Evolutionary conservation across 768 basidiomycete genomes (phyloP).

Genomic region (Tulasnella sp.): DNA sequence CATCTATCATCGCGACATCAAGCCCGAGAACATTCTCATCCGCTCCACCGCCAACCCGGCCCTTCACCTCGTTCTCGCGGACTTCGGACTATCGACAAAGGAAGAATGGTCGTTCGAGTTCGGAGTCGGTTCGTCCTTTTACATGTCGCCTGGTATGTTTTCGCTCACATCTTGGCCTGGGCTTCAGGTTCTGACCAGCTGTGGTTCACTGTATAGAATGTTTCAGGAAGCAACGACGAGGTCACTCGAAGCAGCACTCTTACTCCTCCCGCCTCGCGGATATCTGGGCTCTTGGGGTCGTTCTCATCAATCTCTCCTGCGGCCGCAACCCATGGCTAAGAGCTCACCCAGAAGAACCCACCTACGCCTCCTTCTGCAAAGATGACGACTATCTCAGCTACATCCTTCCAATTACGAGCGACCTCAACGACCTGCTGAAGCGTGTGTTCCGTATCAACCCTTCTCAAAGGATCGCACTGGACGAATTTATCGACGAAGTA

Average conservation of each 20-base stretch:
- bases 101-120: constrained; percentile 29
- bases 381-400: constrained; percentile 31
- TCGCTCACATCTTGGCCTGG: not conserved
- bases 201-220: constrained; percentile 31
- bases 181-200: not conserved
- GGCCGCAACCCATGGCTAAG: constrained; percentile 96
- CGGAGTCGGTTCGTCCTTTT: constrained; percentile 33
- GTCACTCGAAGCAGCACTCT: constrained; percentile 45
- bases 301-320: constrained; percentile 90
- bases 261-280: constrained; percentile 90
- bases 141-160: constrained; percentile 30
- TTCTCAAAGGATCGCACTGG: constrained; percentile 4
- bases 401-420: constrained; percentile 34
- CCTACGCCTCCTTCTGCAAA: constrained; percentile 31
- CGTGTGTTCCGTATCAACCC: constrained; percentile 27
- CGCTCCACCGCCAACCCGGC: constrained; percentile 22
- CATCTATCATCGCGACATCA: constrained; percentile 37
- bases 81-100: constrained; percentile 33
- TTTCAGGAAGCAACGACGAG: constrained; percentile 40
- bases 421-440: constrained; percentile 31
- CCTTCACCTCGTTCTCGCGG: constrained; percentile 28
- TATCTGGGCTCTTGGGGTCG: constrained; percentile 93
- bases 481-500: constrained; percentile 11
- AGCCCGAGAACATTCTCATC: constrained; percentile 40
- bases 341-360: constrained; percentile 39